phyloP scores from a whole-genome alignment of 495 filamentous ascomycete genomes.

The Aspergillus affinis region DNA sequence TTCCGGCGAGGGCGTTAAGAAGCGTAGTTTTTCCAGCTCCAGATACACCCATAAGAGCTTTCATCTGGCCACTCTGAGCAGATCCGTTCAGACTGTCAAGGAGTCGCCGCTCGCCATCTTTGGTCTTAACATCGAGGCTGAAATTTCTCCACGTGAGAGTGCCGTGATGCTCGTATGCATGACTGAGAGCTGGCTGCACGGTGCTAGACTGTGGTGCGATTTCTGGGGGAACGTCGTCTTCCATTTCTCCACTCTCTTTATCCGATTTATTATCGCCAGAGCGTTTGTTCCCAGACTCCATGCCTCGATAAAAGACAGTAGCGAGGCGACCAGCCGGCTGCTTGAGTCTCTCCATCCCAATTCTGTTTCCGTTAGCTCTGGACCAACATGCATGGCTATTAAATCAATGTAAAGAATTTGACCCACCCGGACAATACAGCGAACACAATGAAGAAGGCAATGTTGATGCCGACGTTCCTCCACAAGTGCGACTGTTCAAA shows the following conservation, averaged over 20 bases:
- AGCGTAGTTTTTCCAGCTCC: slow-evolving; percentile 73
- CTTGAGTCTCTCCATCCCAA: slow-evolving; percentile 31
- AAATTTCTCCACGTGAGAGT: slow-evolving; percentile 64
- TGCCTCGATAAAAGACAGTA: slow-evolving; percentile 25
- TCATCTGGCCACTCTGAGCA: slow-evolving; percentile 57
- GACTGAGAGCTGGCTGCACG: not conserved
- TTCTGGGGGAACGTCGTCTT: too few species aligned
- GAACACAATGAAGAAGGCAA: slow-evolving; percentile 54
- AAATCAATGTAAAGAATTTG: not conserved
- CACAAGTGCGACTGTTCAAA: slow-evolving; percentile 53
- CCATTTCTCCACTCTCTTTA: too few species aligned
- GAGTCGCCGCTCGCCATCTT: slow-evolving; percentile 50
- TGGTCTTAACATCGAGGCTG: slow-evolving; percentile 34
- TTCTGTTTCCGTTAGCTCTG: slow-evolving; percentile 6
- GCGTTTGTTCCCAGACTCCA: slow-evolving; percentile 27
- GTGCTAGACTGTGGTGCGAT: too few species aligned
- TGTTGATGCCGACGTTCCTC: slow-evolving; percentile 58
- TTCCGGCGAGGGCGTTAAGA: slow-evolving; percentile 44
- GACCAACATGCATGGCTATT: not conserved
- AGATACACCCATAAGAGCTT: slow-evolving; percentile 66
- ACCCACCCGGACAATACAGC: slow-evolving; percentile 51
- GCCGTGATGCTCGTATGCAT: slow-evolving; percentile 29
- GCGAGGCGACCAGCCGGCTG: slow-evolving; percentile 24
- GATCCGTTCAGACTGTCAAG: slow-evolving; percentile 61
- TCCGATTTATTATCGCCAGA: not conserved